Evolutionary conservation across 2,329 filamentous ascomycete species (phyloP), one percentile per base, ranked within the genome.

Genomic region (Didymella lethalis): DNA sequence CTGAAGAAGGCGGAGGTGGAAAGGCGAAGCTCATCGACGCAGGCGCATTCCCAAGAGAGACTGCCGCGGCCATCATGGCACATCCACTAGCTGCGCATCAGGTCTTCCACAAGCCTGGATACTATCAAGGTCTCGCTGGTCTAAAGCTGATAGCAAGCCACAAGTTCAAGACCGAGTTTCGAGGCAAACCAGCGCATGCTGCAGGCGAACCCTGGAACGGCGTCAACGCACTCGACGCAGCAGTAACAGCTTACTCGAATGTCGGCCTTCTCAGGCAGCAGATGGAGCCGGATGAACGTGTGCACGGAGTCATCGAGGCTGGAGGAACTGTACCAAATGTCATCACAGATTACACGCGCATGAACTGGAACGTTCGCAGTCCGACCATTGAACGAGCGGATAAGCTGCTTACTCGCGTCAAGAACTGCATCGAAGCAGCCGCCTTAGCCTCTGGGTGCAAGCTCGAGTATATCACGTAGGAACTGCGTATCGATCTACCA

Each of bases 1-100:
- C 82, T 2, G 83, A 85, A 65, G 83, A 85, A 71, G 80, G 81
- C 63, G 80, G 80, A 66, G 81, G 82, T 3, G 83, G 82, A 12
- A 85, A 85, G 66, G 79, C 84, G 51, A 80, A 76, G 31, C 68
- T 83, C 12, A 75, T 83, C 31, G 71, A 81, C 25, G 77, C 76
- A 0, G 80, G 81, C 4, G 81, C 80, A 2, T 81, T 78, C 57
- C 59, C 59, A 12, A 68, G 74, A 16, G 55, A 64, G 11, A 59
- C 65, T 4, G 68, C 64, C 12, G 61, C 64, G 10, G 63, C 64
- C 7, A 65, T 67, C 16, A 68, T 70, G 48, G 66, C 71, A n/a
- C 72, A 75, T 48, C 72, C 71, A 1, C 36, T 59, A 20, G 47
- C 59, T 32, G 55, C 51, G 11, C 52, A 62, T 14, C 63, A 67